These are phyloP conservation scores for Talaromyces albobiverticillius DNA, from an alignment of 2,329 filamentous ascomycete species.

Conservation along the genomic window DNA sequence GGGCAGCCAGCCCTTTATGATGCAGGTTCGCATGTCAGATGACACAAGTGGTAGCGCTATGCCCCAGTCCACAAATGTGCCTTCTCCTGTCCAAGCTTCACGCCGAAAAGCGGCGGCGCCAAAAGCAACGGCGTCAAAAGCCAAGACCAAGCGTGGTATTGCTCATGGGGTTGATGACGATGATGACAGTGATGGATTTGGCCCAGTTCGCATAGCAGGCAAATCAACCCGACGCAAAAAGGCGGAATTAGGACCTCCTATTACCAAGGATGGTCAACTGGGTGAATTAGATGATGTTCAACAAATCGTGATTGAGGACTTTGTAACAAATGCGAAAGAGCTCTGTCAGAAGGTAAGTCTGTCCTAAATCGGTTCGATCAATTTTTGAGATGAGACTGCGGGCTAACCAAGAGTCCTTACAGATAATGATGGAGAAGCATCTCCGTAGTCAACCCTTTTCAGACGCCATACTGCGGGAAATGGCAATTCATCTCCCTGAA, in stretches of 20 bases:
- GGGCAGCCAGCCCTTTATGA: conserved; percentile 45
- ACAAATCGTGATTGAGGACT: conserved; percentile 46
- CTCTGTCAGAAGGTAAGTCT: conserved; percentile 41
- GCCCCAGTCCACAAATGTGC: conserved; percentile 65
- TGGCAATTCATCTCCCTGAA: conserved; percentile 47
- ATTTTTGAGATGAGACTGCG: background rate
- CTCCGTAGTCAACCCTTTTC: conserved; percentile 48
- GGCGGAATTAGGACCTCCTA: conserved; percentile 42
- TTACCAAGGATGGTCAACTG: conserved; percentile 43
- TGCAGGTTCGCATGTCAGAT: conserved; percentile 50
- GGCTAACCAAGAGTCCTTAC: conserved; percentile 10
- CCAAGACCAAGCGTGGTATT: conserved; percentile 20
- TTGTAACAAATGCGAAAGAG: conserved; percentile 44
- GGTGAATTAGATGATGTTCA: conserved; percentile 42
- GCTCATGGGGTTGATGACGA: conserved; percentile 31
- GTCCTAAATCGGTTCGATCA: background rate
- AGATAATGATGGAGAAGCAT: conserved; percentile 43
- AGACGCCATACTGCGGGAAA: conserved; percentile 46
- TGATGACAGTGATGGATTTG: conserved; percentile 43
- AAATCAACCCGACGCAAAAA: conserved; percentile 25
- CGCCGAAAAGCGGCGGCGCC: conserved; percentile 33
- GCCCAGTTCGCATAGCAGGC: conserved; percentile 36
- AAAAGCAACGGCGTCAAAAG: too few species aligned
- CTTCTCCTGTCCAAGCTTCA: conserved; percentile 57
- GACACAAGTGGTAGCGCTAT: conserved; percentile 17